Percentiles rank a stretch among this genome's conserved stretches.
phyloP scores from a whole-genome alignment of 2,329 filamentous ascomycete genomes.

The Sporothrix variecibatus region DNA sequence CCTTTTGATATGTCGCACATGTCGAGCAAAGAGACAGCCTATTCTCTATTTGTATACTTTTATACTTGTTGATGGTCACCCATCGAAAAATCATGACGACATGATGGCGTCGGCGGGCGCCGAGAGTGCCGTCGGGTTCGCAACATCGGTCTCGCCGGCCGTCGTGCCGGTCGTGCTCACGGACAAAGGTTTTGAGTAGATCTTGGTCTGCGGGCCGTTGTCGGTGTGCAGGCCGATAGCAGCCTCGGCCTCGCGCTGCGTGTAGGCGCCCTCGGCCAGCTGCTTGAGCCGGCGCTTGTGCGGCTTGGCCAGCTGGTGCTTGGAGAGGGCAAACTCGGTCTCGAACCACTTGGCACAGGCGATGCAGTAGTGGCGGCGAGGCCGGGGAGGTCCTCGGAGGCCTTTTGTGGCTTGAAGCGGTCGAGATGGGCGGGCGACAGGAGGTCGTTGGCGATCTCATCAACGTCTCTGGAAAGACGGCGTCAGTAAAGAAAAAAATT shows the following conservation, averaged over 20 bases:
- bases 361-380: constrained; percentile 81
- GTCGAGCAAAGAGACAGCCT: background rate
- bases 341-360: constrained; percentile 98
- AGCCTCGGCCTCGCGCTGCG: constrained; percentile 82
- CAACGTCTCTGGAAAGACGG: constrained; percentile 68
- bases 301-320: constrained; percentile 83
- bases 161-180: constrained; percentile 12
- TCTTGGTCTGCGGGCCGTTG: constrained; percentile 27
- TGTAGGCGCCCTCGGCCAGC: constrained; percentile 81
- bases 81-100: background rate
- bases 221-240: constrained; percentile 57
- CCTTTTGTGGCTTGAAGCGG: constrained; percentile 76
- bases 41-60: background rate
- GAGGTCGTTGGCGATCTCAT: constrained; percentile 87
- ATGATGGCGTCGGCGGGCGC: constrained; percentile 24
- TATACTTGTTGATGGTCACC: background rate
- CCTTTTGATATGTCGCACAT: background rate
- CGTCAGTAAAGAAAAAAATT: too few species aligned
- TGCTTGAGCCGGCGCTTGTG: constrained; percentile 93
- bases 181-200: constrained; percentile 25
- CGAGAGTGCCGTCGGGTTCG: constrained; percentile 5
- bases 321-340: constrained; percentile 70
- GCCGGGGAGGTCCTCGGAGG: constrained; percentile 82
- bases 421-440: constrained; percentile 75
- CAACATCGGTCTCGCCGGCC: constrained; percentile 11